Base-by-base conservation (phyloP, 352 stramenopile species). In the Globisporangium ultimum region DNA sequence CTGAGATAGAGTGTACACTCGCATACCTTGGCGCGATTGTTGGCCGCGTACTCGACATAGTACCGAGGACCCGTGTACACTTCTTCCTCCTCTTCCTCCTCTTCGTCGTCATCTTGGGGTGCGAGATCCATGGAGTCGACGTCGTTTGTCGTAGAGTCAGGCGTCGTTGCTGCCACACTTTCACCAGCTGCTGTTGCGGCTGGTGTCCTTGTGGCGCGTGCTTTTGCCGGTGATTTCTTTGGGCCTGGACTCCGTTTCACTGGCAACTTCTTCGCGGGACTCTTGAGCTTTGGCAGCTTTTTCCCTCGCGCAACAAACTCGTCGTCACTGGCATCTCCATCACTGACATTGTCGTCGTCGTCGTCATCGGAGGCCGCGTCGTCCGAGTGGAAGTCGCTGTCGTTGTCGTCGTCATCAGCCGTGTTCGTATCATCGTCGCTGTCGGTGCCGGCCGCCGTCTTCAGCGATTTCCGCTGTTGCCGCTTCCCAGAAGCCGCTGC, bases 31-130 rank as follows among this genome's bases (percentile, higher is more conserved):
- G 80, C 66, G 56, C 83, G 71, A 17, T 49, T 67, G 55, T 88
- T 91, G 2, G 62, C 45, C 10, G 75, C 72, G 51, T 93, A 93
- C 61, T 93, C 83, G 53, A 93, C 60, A 45, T 68, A 85, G 63
- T 91, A 93, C 13, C 61, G 45, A 13, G 80, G 79, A 0, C 83
- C 78, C 0, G 63, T 54, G 60, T 89, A 89, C 14, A 68, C 55
- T 49, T 77, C 71, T 13, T 70, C 61, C 45, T 71, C 61, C 45
- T 71, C 63, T 7, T 78, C 66, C 3, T 82, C 71, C 2, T 28
- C 63, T 7, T 78, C 66, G 5, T 82, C 71, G 13, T 48, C 64
- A 42, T 70, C 34, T 56, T 36, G 62, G 56, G 55, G 28, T 20
- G 45, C 20, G 56, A 81, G 57, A 2, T 78, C 70, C 59, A 84